These are phyloP conservation scores for Triticum monococcum DNA, from an alignment of 176 grass and related monocot genomes.

Conservation along the genomic window DNA sequence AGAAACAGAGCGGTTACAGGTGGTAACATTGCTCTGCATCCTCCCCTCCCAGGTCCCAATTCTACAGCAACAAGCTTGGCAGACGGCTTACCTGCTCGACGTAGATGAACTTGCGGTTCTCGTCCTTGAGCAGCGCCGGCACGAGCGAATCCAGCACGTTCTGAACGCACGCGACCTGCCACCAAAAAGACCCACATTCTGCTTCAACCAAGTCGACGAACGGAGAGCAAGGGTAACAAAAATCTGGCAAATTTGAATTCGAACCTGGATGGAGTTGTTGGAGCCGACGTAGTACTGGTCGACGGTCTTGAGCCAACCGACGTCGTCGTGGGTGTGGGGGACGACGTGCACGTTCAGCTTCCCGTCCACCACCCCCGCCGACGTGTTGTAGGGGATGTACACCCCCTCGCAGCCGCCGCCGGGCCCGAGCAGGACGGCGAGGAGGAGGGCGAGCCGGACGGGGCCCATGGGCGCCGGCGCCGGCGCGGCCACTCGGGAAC, in stretches of 20 bases:
- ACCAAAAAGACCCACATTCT: background rate
- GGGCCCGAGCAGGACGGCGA: background rate
- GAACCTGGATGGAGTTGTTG: too few relatives aligned
- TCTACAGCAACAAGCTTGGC: too few relatives aligned
- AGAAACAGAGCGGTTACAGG: too few relatives aligned
- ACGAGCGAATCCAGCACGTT: slow-evolving; percentile 87
- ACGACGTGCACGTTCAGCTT: slow-evolving; percentile 85
- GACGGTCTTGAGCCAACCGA: slow-evolving; percentile 80
- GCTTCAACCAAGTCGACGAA: too few relatives aligned
- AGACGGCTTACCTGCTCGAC: slow-evolving; percentile 56
- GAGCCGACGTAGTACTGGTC: slow-evolving; percentile 47
- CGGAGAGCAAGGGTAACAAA: too few relatives aligned
- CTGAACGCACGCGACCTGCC: slow-evolving; percentile 77
- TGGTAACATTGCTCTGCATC: too few relatives aligned
- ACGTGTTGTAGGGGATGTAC: slow-evolving; percentile 94
- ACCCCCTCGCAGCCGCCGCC: slow-evolving; percentile 31
- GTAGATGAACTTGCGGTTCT: slow-evolving; percentile 91
- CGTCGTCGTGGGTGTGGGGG: slow-evolving; percentile 77
- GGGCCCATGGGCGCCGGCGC: slow-evolving; percentile 7
- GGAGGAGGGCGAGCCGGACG: background rate
- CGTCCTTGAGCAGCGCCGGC: slow-evolving; percentile 71
- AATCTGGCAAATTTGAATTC: too few relatives aligned
- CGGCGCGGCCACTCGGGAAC: too few relatives aligned
- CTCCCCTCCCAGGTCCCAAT: too few relatives aligned
- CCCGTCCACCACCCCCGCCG: slow-evolving; percentile 49